A percentile compares a stretch with the other conserved stretches of the same genome.
phyloP scores from a whole-genome alignment of 1,284 basidiomycete species.

The Grifola frondosa region DNA sequence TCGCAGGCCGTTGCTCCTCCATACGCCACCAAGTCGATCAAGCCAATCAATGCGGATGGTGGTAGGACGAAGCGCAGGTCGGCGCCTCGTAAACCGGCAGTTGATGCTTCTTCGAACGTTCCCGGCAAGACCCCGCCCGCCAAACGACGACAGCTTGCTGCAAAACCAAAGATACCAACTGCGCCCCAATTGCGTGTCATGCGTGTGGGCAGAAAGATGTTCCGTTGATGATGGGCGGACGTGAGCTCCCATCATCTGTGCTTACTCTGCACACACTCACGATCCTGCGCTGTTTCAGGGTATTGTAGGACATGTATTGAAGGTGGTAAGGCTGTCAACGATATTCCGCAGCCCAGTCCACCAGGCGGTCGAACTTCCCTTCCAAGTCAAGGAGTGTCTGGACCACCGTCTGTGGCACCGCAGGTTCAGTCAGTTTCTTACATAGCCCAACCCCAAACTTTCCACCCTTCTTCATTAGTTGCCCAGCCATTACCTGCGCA shows the following conservation, averaged over 20 bases:
- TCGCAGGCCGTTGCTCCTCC: constrained; percentile 45
- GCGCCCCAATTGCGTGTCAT: constrained; percentile 50
- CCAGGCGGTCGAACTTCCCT: no score
- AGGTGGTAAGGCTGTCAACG: constrained; percentile 31
- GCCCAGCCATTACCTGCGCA: no score
- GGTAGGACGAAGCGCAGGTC: constrained; percentile 26
- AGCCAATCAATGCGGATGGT: constrained; percentile 34
- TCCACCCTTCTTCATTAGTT: background rate
- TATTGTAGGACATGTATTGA: constrained; percentile 56
- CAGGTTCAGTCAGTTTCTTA: background rate
- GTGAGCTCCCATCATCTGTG: constrained; percentile 41
- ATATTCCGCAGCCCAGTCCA: constrained; percentile 13
- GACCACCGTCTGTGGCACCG: background rate
- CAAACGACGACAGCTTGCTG: constrained; percentile 24
- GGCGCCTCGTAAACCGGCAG: constrained; percentile 23
- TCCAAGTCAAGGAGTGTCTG: no score
- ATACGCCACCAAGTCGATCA: constrained; percentile 55
- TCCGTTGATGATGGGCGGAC: constrained; percentile 68
- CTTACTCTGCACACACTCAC: background rate
- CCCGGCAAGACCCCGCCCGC: constrained; percentile 4
- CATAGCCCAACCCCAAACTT: background rate
- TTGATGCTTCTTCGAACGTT: background rate
- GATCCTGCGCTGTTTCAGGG: constrained; percentile 19
- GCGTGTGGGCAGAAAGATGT: constrained; percentile 64
- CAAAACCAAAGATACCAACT: constrained; percentile 26